Conservation (phyloP, 441 rosid genomes). For the Metrosideros polymorpha region DNA sequence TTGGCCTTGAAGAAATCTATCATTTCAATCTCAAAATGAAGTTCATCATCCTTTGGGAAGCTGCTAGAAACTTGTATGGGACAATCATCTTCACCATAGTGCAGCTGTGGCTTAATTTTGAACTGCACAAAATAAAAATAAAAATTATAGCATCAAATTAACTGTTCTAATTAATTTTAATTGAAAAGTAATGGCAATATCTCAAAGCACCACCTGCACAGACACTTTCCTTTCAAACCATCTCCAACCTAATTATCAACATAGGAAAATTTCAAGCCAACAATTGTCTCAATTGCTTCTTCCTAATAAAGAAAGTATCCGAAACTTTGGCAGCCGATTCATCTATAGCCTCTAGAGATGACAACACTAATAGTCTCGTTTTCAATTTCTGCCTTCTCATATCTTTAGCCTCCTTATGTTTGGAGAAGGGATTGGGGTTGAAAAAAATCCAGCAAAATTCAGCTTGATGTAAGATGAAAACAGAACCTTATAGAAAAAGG, state of each 20-base stretch:
- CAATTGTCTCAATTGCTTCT: background rate
- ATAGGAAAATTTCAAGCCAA: background rate
- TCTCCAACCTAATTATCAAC: background rate
- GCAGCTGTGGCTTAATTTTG: conserved; percentile 92
- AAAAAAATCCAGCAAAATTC: background rate
- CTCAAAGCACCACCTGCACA: background rate
- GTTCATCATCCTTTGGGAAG: conserved; percentile 88
- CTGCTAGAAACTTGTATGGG: conserved; percentile 58
- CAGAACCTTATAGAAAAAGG: background rate
- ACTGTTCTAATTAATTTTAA: background rate
- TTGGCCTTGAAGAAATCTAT: conserved; percentile 72
- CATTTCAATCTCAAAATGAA: conserved; percentile 96
- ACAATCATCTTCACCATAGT: conserved; percentile 84
- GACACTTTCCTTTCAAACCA: background rate
- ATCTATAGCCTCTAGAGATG: background rate
- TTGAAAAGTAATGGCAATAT: background rate
- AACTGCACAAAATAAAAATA: conserved; percentile 38
- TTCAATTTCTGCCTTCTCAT: background rate
- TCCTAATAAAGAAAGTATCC: background rate
- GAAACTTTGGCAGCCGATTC: background rate
- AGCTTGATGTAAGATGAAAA: background rate
- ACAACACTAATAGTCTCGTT: background rate
- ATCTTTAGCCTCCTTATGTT: background rate
- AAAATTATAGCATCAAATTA: background rate
- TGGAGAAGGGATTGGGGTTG: background rate